Percentiles rank a stretch among this genome's conserved stretches.
Conservation (phyloP, 306 rosid species). For the Quillaja saponaria region DNA sequence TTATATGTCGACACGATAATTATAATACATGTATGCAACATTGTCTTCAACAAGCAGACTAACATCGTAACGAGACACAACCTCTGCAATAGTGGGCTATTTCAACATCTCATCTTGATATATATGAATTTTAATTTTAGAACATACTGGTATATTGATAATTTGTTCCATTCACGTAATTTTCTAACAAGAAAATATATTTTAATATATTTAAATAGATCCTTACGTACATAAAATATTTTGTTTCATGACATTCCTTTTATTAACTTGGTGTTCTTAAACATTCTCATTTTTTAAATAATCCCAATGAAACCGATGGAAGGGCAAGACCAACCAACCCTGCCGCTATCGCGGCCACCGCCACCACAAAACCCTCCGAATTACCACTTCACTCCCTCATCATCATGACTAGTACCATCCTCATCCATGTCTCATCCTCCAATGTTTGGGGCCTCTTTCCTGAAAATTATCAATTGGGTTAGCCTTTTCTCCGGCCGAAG, state of each 20-base stretch:
- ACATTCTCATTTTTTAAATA: slow-evolving; percentile 44
- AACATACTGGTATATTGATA: no score
- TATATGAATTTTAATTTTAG: no score
- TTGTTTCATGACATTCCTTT: neutral
- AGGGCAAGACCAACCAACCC: slow-evolving; percentile 38
- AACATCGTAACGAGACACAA: no score
- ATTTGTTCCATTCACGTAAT: no score
- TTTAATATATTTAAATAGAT: no score
- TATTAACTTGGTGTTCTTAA: slow-evolving; percentile 37
- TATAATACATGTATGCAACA: no score
- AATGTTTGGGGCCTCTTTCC: slow-evolving; percentile 26
- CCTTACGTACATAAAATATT: no score
- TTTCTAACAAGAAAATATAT: no score
- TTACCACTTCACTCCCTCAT: slow-evolving; percentile 39
- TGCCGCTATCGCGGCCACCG: slow-evolving; percentile 13
- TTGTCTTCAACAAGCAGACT: no score
- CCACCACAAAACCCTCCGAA: slow-evolving; percentile 34
- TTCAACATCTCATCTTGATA: no score
- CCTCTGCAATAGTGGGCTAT: no score
- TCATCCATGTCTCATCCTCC: slow-evolving; percentile 25
- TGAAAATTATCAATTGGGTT: slow-evolving; percentile 62
- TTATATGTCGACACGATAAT: no score
- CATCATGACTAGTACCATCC: neutral
- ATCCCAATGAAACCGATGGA: slow-evolving; percentile 34
- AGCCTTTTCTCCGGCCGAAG: slow-evolving; percentile 52